Conservation (phyloP, 257 asterid genomes). For the Solanum bulbocastanum region DNA sequence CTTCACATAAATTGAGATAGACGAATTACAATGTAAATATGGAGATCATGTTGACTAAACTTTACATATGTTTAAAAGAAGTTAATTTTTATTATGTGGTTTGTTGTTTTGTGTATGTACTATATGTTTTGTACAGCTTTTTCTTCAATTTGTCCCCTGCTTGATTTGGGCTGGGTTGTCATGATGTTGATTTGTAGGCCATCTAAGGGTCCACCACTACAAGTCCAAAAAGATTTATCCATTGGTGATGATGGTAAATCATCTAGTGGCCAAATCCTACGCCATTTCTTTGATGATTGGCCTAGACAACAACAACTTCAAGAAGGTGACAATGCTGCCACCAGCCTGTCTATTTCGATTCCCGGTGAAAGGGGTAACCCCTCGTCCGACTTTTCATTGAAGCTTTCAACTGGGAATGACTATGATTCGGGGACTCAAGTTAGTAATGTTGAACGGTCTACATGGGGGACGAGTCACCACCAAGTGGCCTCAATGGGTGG, state of each 20-base stretch:
- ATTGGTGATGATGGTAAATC: not conserved
- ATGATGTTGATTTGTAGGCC: constrained; percentile 28
- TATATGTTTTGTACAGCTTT: not conserved
- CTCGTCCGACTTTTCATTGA: constrained; percentile 62
- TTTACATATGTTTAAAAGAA: not conserved
- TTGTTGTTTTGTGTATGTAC: not conserved
- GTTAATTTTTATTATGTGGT: not conserved
- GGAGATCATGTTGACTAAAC: not conserved
- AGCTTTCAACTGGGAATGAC: constrained; percentile 50
- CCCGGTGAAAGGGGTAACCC: constrained; percentile 26
- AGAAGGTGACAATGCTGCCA: constrained; percentile 30
- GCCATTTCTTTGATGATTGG: constrained; percentile 82
- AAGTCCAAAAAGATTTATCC: constrained; percentile 13
- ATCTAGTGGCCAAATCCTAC: constrained; percentile 35
- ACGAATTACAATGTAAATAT: not conserved
- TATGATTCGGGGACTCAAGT: constrained; percentile 13
- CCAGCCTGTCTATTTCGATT: constrained; percentile 54
- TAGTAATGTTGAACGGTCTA: constrained; percentile 9
- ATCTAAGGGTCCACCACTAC: constrained; percentile 22
- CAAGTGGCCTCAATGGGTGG: constrained; percentile 64
- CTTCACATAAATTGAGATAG: not conserved
- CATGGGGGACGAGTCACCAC: constrained; percentile 30
- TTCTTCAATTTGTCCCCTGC: not conserved
- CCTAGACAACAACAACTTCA: constrained; percentile 48
- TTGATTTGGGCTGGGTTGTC: not conserved